Evolutionary conservation across 1,139 yeast species (phyloP), one percentile per base, ranked within the genome.

Genomic region (Waltiozyma sp.): DNA sequence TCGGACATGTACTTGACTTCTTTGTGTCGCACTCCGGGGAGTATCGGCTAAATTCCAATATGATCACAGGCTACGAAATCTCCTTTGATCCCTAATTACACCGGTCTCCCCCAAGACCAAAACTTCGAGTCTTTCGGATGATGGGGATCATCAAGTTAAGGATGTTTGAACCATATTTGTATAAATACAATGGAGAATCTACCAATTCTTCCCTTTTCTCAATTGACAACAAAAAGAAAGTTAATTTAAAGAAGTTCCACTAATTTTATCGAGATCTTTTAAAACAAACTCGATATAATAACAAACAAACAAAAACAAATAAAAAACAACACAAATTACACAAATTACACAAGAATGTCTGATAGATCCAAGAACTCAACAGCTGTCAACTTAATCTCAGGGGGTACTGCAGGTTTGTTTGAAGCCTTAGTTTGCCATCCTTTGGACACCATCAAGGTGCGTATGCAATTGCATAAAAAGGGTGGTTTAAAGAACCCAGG

Each of bases 341-440:
- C n/a, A n/a, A n/a, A n/a, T n/a, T n/a, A n/a, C n/a, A n/a, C n/a
- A n/a, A n/a, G n/a, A n/a, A 35, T 35, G 37, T 35, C 37, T 9
- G 56, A 59, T 46, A 59, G 60, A 46, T 59, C 57, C 44, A 52
- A 63, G 14, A 59, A 66, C 19, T 52, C 57, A 52, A 72, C 80
- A 39, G 77, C 82, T 37, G 75, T 85, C 48, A 95, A 88, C 62
- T 74, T 89, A 57, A 71, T 88, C 44, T 94, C 97, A 40, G 98
- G 98, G 54, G 98, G 98, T 58, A 81, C 93, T 14, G 98, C 98
- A 18, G 98, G 98, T 48, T 72, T 89, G 49, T 86, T 88, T 61
- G 98, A 91, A 68, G 98, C 97, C 19, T 73, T 91, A 52, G 80
- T 93, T 62, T 91, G 98, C 65, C 98, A 91, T 63, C 97, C 97